Conservation (phyloP, 768 basidiomycete species). For the Steccherinum ochraceum region DNA sequence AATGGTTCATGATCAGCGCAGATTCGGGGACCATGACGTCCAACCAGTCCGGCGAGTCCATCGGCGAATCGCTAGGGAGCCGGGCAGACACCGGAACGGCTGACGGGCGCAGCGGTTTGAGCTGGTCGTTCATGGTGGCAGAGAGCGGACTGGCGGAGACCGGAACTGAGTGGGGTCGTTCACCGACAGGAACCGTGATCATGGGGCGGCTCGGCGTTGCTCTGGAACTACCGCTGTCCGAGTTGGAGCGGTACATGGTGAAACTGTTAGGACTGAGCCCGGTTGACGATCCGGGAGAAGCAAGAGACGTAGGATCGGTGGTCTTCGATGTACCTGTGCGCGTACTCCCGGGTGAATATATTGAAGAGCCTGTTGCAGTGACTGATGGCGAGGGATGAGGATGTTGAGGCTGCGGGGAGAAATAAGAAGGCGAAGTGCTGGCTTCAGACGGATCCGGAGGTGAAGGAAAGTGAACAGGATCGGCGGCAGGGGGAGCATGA, state of each 20-base stretch:
- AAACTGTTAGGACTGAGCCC: neutral
- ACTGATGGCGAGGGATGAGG: neutral
- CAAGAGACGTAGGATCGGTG: neutral
- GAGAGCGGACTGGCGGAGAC: conserved; percentile 17
- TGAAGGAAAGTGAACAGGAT: neutral
- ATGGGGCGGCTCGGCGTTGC: neutral
- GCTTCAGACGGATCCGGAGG: neutral
- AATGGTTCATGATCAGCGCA: neutral
- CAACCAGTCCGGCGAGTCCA: conserved; percentile 23
- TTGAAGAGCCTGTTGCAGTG: neutral
- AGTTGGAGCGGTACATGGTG: neutral
- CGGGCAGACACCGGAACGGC: conserved; percentile 7
- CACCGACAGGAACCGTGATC: conserved; percentile 20
- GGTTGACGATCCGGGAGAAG: neutral
- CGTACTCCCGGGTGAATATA: neutral
- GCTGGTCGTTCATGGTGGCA: conserved; percentile 2
- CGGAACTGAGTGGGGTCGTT: conserved; percentile 18
- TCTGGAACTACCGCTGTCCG: conserved; percentile 10
- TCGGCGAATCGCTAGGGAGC: conserved; percentile 17
- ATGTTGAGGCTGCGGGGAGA: neutral
- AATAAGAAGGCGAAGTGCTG: too few species aligned
- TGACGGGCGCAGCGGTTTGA: conserved; percentile 1
- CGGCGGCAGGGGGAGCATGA: conserved; percentile 5
- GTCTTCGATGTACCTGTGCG: neutral
- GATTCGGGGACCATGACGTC: conserved; percentile 17